Percentiles rank a stretch among this genome's conserved stretches.
Evolutionary conservation across 2,329 filamentous ascomycete genomes (phyloP).

Genomic region (Penicillium sp.): DNA sequence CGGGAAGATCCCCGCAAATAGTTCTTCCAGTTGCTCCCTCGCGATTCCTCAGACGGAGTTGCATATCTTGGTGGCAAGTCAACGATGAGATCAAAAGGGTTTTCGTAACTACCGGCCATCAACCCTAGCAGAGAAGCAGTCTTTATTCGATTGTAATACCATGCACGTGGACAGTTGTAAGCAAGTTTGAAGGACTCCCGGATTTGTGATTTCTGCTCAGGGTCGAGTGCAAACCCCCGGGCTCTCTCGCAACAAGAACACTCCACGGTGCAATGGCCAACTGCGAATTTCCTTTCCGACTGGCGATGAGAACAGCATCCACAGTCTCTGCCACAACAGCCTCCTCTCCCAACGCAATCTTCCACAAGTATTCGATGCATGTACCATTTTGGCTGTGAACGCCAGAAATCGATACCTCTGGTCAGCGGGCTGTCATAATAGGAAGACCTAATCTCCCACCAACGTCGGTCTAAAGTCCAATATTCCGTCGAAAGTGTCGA

Average conservation of each 20-base stretch:
- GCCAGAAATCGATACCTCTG: conserved; percentile 6
- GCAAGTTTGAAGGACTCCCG: not conserved
- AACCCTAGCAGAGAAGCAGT: not conserved
- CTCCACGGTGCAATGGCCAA: not conserved
- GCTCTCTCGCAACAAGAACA: not conserved
- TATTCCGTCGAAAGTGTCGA: not conserved
- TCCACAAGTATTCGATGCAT: conserved; percentile 3
- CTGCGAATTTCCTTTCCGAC: not conserved
- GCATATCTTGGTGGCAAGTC: not conserved
- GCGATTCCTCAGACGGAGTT: not conserved
- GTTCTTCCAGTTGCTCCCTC: not conserved
- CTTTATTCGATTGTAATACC: not conserved
- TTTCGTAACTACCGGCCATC: not conserved
- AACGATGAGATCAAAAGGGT: conserved; percentile 3
- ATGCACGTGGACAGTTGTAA: not conserved
- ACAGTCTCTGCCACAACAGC: conserved; percentile 4
- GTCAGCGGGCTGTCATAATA: not conserved
- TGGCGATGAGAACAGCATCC: not conserved
- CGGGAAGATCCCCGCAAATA: not conserved
- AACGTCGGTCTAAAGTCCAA: not conserved
- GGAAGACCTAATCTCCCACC: not conserved
- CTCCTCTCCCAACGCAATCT: conserved; percentile 1
- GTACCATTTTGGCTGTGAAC: conserved; percentile 8
- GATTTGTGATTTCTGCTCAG: not conserved
- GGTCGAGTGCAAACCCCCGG: not conserved